A percentile compares a stretch with the other conserved stretches of the same genome.
These are phyloP conservation scores for Talaromyces borbonicus DNA, from an alignment of 495 filamentous ascomycete species.

Conservation along the genomic window DNA sequence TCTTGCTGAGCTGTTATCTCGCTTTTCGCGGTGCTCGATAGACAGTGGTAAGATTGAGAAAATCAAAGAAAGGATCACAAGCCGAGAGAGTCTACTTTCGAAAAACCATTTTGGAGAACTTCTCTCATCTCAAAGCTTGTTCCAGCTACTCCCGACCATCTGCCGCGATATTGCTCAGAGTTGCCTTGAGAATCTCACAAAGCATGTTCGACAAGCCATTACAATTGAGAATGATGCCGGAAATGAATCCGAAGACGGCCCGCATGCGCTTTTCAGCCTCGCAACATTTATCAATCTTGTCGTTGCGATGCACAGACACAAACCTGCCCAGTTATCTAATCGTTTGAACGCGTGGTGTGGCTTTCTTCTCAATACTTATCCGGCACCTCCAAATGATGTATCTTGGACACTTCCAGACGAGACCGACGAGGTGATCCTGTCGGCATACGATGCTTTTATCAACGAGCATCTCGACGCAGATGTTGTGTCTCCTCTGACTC, in stretches of 20 bases:
- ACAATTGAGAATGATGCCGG: constrained; percentile 10
- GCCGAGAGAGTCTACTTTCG: constrained; percentile 25
- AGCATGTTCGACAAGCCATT: constrained; percentile 12
- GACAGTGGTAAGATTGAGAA: constrained; percentile 19
- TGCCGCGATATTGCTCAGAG: constrained; percentile 18
- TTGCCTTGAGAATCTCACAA: constrained; percentile 19
- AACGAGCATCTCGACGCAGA: constrained; percentile 4
- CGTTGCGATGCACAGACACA: constrained; percentile 10
- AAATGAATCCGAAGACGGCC: not conserved
- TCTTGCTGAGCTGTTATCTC: constrained; percentile 22
- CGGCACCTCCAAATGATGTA: constrained; percentile 18
- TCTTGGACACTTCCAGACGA: constrained; percentile 21
- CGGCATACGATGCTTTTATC: constrained; percentile 16
- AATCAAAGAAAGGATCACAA: constrained; percentile 27
- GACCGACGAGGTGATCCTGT: constrained; percentile 18
- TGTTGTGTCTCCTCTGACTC: constrained; percentile 9
- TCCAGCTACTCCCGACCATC: constrained; percentile 21
- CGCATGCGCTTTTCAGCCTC: constrained; percentile 17
- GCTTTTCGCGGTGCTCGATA: constrained; percentile 24
- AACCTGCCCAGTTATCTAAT: constrained; percentile 14
- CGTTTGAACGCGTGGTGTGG: constrained; percentile 26
- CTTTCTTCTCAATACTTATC: constrained; percentile 30
- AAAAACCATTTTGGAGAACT: constrained; percentile 26
- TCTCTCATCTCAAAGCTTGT: constrained; percentile 25
- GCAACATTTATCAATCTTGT: constrained; percentile 21